phyloP scores from a whole-genome alignment of 1,284 basidiomycete genomes.

The Fomitopsis schrenkii region DNA sequence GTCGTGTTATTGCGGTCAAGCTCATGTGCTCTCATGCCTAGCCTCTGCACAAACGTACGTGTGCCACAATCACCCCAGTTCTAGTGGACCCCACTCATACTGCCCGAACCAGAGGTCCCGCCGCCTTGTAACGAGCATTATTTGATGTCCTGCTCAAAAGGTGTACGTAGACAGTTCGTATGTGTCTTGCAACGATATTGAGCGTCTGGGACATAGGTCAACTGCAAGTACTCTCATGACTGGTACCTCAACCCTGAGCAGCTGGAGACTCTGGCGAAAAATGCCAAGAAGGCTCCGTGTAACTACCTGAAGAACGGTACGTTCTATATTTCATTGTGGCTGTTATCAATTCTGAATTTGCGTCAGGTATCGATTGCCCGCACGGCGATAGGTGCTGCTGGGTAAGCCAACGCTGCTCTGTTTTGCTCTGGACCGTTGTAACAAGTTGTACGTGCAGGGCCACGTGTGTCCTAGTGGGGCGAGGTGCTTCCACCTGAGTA shows the following conservation, averaged over 20 bases:
- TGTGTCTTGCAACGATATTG: not conserved
- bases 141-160: slow-evolving; percentile 75
- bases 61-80: not conserved
- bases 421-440: not conserved
- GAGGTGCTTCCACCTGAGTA: slow-evolving; percentile 37
- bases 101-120: slow-evolving; percentile 47
- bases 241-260: slow-evolving; percentile 68
- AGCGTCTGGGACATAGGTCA: slow-evolving; percentile 35
- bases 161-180: slow-evolving; percentile 38
- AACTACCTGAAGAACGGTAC: slow-evolving; percentile 74
- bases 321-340: not conserved
- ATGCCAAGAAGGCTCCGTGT: slow-evolving; percentile 79
- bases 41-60: slow-evolving; percentile 36
- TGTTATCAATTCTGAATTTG: not conserved
- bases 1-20: not conserved
- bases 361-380: slow-evolving; percentile 60
- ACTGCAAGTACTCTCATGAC: slow-evolving; percentile 79
- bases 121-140: slow-evolving; percentile 81
- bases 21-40: slow-evolving; percentile 7
- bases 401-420: slow-evolving; percentile 15
- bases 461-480: slow-evolving; percentile 78
- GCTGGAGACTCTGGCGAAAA: slow-evolving; percentile 56
- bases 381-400: slow-evolving; percentile 71
- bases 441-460: slow-evolving; percentile 35
- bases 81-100: not conserved